Evolutionary conservation across 306 rosid genomes (phyloP), one percentile per base, ranked within the genome.

Genomic region (Pterocarpus macrocarpus): DNA sequence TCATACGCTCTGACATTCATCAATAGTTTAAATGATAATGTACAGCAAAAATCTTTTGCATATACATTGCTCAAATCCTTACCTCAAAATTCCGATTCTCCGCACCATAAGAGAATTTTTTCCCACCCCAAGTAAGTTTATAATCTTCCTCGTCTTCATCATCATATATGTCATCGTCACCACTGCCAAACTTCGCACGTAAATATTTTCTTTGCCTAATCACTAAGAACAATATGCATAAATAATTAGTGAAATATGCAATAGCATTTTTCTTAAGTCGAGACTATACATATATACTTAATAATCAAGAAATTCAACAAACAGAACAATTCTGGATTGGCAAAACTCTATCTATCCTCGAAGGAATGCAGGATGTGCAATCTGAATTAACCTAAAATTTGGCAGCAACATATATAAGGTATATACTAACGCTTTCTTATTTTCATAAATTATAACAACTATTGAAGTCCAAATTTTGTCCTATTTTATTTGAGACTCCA

Each of bases 31-130:
- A 41, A 73, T n/a, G 35, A 38, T 28, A 49, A 62, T 16, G 38
- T 9, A 64, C 36, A 76, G 43, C 67, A 28, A 16, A 71, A 28
- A 16, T 36, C 8, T 32, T 77, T 65, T 59, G 41, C 16, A 38
- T 8, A 66, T 30, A 57, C 68, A 62, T 56, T 69, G 75, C 58
- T 50, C 75, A 70, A 64, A 70, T 58, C 61, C 80, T 79, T 84
- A 91, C 99, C 92, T 95, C 95, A 72, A 83, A 87, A 88, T 91
- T 87, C 64, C 87, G 86, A 88, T 93, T 95, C 38, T 95, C 99
- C 77, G 92, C 99, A 83, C 88, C 86, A 80, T 91, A 86, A 4
- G 64, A 32, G 69, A 53, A 52, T 67, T 69, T 85, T 73, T 76
- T 86, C 77, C 92, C 91, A 52, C 89, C 92, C 69, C 84, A 79